Evolutionary conservation across 495 filamentous ascomycete species (phyloP).

Genomic region (Staphylotrichum tortipilum): DNA sequence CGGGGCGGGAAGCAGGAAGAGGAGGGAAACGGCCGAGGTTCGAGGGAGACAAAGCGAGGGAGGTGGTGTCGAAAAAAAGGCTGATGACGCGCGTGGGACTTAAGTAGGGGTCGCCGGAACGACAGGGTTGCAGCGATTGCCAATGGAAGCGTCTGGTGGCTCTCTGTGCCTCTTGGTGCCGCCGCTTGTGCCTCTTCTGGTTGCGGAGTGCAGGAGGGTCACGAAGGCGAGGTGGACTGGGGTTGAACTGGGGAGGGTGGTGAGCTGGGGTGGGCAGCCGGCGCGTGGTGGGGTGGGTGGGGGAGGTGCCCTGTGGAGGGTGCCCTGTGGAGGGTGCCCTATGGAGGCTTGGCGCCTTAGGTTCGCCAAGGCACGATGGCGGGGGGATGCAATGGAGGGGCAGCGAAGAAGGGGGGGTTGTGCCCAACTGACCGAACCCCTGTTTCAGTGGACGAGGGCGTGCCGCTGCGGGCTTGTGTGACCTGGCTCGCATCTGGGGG

Average conservation of each 20-base stretch:
- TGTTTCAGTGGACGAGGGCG: background rate
- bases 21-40: background rate
- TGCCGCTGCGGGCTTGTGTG: background rate
- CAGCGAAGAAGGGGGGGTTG: background rate
- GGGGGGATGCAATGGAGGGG: no score
- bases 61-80: no score
- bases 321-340: no score
- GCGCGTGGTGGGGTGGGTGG: no score
- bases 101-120: background rate
- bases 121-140: slow-evolving; percentile 5
- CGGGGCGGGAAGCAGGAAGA: background rate
- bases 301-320: no score
- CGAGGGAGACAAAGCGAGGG: background rate
- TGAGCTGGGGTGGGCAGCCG: no score
- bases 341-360: no score
- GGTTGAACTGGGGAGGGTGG: background rate
- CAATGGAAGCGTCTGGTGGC: slow-evolving; percentile 1
- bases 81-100: background rate
- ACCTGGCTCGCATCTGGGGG: background rate
- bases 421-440: no score
- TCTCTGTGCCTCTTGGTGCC: no score
- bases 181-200: no score
- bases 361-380: background rate
- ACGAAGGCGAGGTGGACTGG: slow-evolving; percentile 11
- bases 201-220: slow-evolving; percentile 6